A percentile compares a stretch with the other conserved stretches of the same genome.
Evolutionary conservation across 1,284 basidiomycete species (phyloP).

Genomic region (Papiliotrema fonsecae): DNA sequence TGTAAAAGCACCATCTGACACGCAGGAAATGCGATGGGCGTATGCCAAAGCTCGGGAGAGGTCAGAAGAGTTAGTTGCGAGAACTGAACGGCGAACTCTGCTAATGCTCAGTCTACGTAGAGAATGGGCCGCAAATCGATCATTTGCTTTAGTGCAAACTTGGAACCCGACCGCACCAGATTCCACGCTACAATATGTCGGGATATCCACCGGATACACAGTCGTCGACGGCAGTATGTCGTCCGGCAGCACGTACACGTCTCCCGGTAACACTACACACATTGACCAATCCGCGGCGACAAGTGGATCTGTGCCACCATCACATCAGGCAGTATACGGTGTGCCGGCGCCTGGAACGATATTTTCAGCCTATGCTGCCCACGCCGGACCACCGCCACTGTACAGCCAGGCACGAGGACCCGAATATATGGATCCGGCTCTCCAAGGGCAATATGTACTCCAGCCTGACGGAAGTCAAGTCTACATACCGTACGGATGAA

Average conservation of each 20-base stretch:
- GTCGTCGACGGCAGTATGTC: neutral
- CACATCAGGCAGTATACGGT: too few relatives aligned
- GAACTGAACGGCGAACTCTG: neutral
- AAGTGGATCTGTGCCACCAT: too few relatives aligned
- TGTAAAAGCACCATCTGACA: neutral
- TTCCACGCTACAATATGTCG: too few relatives aligned
- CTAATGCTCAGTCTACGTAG: conserved; percentile 17
- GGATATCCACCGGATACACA: neutral
- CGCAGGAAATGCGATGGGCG: conserved; percentile 68
- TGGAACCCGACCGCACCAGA: conserved; percentile 9
- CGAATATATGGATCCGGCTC: too few relatives aligned
- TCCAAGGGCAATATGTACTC: conserved; percentile 13
- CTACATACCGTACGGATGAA: conserved; percentile 14
- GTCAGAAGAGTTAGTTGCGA: conserved; percentile 33
- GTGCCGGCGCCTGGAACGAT: too few relatives aligned
- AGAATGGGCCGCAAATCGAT: conserved; percentile 18
- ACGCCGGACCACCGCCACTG: too few relatives aligned
- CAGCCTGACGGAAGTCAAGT: conserved; percentile 17
- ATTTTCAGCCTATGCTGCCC: too few relatives aligned
- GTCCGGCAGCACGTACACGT: neutral
- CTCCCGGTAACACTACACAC: neutral
- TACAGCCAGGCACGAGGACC: too few relatives aligned
- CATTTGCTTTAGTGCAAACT: conserved; percentile 1
- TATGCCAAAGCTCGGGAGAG: conserved; percentile 68
- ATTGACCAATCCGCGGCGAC: neutral